A percentile compares a stretch with the other conserved stretches of the same genome.
phyloP scores from a whole-genome alignment of 164 flowering plant genomes.

The Kalanchoe fedtschenkoi region DNA sequence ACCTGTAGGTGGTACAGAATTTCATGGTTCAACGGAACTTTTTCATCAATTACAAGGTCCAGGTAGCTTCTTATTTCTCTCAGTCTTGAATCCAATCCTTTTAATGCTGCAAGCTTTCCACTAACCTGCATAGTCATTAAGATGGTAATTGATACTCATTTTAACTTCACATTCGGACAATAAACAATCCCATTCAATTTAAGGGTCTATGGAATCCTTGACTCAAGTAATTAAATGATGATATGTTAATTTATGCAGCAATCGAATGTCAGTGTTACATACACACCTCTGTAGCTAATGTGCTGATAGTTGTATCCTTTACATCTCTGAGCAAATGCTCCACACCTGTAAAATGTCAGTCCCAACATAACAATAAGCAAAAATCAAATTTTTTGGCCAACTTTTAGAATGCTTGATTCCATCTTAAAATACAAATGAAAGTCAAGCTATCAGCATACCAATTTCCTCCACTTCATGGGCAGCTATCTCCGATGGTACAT shows the following conservation, averaged over 20 bases:
- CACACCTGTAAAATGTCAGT: slow-evolving; percentile 43
- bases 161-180: not conserved
- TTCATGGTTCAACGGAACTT: slow-evolving; percentile 88
- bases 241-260: not conserved
- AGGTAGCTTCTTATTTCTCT: slow-evolving; percentile 77
- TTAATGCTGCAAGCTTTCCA: slow-evolving; percentile 81
- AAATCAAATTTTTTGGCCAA: not conserved
- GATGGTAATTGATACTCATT: not conserved
- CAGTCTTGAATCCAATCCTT: slow-evolving; percentile 85
- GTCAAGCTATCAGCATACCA: slow-evolving; percentile 34
- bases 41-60: slow-evolving; percentile 77
- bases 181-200: not conserved
- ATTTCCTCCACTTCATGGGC: slow-evolving; percentile 99
- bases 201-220: too few species aligned
- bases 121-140: slow-evolving; percentile 46
- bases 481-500: slow-evolving; percentile 97
- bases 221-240: not conserved
- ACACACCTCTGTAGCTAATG: slow-evolving; percentile 92
- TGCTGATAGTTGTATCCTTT: slow-evolving; percentile 92
- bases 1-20: slow-evolving; percentile 92
- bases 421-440: not conserved
- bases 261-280: not conserved
- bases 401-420: not conserved
- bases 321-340: slow-evolving; percentile 98
- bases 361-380: not conserved